Base-by-base conservation (phyloP, 2,329 filamentous ascomycete genomes). In the Fusarium neocosmosporiellum region DNA sequence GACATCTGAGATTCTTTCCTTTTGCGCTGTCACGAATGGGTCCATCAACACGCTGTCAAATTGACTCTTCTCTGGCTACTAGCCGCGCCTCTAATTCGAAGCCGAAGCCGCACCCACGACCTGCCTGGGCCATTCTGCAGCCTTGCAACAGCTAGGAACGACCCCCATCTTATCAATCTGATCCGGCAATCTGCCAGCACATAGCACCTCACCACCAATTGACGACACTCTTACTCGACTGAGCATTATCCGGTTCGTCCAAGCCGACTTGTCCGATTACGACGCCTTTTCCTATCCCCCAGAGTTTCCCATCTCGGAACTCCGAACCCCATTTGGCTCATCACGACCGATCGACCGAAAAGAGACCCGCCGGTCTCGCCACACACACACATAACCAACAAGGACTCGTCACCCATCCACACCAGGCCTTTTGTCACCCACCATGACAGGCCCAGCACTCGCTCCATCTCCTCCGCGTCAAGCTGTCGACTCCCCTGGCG, bases 291-390 rank as follows among this genome's bases (percentile, higher is more conserved):
- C 37, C 11, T 16, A 33, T 48, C 65, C 64, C 69, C 54, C 48
- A 67, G 62, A 67, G n/a, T 70, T 72, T 71, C 62, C 67, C 33
- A 63, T 73, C 65, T 79, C 78, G 78, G 78, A 79, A 70, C 63
- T 80, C 73, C 76, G 76, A 80, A 67, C 65, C 66, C 41, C 41
- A 65, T 34, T 65, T 69, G 62, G 70, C 55, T 33, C 39, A 54
- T 62, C 66, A 53, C 64, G 65, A 63, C 74, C 73, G 68, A 70
- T 71, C 68, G 66, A 70, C 72, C 69, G 67, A 69, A 68, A 63
- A 72, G 61, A 74, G 68, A 76, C 65, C 71, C 76, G 66, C 65
- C 31, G 61, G 63, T 54, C 66, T 62, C 60, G 65, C 63, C 71
- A 69, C 67, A 71, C 70, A 41, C 48, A 71, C 48, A 61, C 48